Conservation (phyloP, 2,329 filamentous ascomycete species). For the Pestalotiopsis sp. region DNA sequence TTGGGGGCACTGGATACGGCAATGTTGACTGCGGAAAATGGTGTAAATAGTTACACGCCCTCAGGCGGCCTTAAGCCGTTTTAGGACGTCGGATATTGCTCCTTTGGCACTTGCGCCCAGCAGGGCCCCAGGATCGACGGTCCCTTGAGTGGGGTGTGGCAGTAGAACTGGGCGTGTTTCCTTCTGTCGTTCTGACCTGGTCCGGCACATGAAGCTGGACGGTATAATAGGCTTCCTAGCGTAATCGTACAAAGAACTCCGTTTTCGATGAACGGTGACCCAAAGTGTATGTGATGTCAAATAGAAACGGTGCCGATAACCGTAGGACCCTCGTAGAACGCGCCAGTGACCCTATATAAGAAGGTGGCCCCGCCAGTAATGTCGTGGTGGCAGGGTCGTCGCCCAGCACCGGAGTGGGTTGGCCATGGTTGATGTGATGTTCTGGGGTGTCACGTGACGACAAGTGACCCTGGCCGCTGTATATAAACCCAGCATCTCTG, state of each 20-base stretch:
- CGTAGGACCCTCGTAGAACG: neutral
- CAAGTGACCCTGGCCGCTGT: neutral
- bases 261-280: constrained; percentile 7
- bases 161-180: constrained; percentile 11
- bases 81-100: constrained; percentile 38
- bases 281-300: neutral
- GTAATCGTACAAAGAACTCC: constrained; percentile 9
- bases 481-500: too few relatives aligned
- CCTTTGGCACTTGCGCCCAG: constrained; percentile 30
- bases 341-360: constrained; percentile 5
- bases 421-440: constrained; percentile 21
- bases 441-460: constrained; percentile 34
- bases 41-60: constrained; percentile 27
- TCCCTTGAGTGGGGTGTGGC: constrained; percentile 19
- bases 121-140: constrained; percentile 18
- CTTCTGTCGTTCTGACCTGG: neutral
- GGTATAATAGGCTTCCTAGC: constrained; percentile 2
- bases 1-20: constrained; percentile 27
- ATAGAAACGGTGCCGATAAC: neutral
- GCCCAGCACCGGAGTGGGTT: constrained; percentile 22
- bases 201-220: neutral
- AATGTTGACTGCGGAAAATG: neutral
- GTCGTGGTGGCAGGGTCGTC: constrained; percentile 12
- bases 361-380: neutral
- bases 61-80: constrained; percentile 35